Conservation (phyloP, 78 protist genomes). For the Dictyostelium brefeldianum region DNA sequence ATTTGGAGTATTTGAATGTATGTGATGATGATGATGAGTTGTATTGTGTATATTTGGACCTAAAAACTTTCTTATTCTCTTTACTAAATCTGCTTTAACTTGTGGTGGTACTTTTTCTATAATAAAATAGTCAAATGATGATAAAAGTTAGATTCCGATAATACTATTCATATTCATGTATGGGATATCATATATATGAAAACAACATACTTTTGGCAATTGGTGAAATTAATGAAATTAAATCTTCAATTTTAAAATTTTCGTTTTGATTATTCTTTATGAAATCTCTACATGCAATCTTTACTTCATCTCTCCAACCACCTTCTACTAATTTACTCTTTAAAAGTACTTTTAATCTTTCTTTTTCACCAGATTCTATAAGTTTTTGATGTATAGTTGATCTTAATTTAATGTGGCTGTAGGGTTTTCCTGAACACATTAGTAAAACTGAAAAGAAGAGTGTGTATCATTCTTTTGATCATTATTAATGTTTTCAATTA, state of each 20-base stretch:
- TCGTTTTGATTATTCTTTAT: constrained; percentile 69
- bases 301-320: constrained; percentile 74
- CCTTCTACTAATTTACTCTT: constrained; percentile 66
- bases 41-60: constrained; percentile 25
- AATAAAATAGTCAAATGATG: too few relatives aligned
- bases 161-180: too few relatives aligned
- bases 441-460: too few relatives aligned
- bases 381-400: constrained; percentile 69
- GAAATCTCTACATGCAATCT: constrained; percentile 39
- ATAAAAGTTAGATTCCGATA: neutral
- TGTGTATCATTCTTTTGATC: too few relatives aligned
- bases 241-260: constrained; percentile 51
- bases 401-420: constrained; percentile 62
- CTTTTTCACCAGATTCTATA: constrained; percentile 73
- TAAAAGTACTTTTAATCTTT: constrained; percentile 52
- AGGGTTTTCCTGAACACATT: too few relatives aligned
- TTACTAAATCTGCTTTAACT: constrained; percentile 68
- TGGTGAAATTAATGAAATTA: constrained; percentile 49
- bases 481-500: too few relatives aligned
- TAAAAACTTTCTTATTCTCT: constrained; percentile 74
- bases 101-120: constrained; percentile 72
- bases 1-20: neutral
- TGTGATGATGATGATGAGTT: neutral
- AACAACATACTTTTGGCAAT: constrained; percentile 45
- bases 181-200: too few relatives aligned